Evolutionary conservation across 2,329 filamentous ascomycete species (phyloP), one percentile per base, ranked within the genome.

Genomic region (Tympanopsis confertula): DNA sequence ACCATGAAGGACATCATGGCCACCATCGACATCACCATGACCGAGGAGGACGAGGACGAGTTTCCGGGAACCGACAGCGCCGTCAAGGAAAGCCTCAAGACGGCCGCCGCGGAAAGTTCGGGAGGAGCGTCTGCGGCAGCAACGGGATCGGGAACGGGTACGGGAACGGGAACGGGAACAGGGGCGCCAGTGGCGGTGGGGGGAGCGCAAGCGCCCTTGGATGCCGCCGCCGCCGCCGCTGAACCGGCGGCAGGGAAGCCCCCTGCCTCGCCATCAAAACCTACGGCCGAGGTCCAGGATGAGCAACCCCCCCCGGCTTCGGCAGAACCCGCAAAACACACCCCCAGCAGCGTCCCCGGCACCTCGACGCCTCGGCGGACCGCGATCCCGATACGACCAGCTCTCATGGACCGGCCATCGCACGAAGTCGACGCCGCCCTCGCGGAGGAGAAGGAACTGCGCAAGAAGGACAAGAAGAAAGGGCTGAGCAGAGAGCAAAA

Each of bases 1-100:
- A 76, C 98, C 41, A 95, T 98, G 85, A 96, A 95, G 66, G 91
- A 98, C 54, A 71, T 98, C 39, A 96, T 89, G 14, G 86, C 87
- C 52, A 94, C 88, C 33, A 96, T 98, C 89, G 91, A 98, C 52
- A 96, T 98, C 47, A 88, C 86, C 15, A 89, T 87, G 78, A 71
- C 84, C 39, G 78, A 79, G 43, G 76, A 78, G 57, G 85, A 86
- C 50, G 81, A 83, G 47, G 77, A 81, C 43, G 78, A 74, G 35
- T 63, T 65, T 2, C 67, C 57, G 3, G 63, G 68, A 19, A 60
- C 59, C 12, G 63, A 62, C 42, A 57, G 58, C 0, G 62, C 61
- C 13, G 65, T 62, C 17, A 65, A 66, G 46, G 69, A 74, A 52
- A 75, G 70, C 53, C 48, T 67, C 42, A 69, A 71, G 48, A 41